These are phyloP conservation scores for Kodamaea hsintzibuensis DNA, from an alignment of 805 yeast species.

Conservation along the genomic window DNA sequence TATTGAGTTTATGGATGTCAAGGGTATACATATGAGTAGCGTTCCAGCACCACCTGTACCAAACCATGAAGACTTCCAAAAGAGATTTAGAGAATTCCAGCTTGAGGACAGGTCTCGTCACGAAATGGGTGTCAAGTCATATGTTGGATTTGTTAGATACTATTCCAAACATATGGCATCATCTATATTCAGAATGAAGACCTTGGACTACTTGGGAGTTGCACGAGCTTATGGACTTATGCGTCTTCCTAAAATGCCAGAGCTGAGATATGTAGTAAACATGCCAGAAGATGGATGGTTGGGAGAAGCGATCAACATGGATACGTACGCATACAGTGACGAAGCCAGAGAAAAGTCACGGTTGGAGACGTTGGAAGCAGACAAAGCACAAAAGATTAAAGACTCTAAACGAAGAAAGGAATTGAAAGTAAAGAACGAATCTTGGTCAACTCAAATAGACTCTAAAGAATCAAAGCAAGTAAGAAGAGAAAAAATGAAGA, in stretches of 20 bases:
- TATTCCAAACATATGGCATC: conserved; percentile 87
- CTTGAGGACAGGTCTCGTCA: conserved; percentile 75
- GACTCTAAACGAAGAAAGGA: conserved; percentile 47
- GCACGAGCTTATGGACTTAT: conserved; percentile 79
- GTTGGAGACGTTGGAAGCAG: conserved; percentile 54
- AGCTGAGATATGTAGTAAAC: conserved; percentile 53
- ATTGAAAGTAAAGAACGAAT: conserved; percentile 52
- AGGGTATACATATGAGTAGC: conserved; percentile 52
- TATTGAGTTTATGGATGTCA: conserved; percentile 76
- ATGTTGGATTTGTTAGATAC: conserved; percentile 78
- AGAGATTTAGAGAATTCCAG: conserved; percentile 50
- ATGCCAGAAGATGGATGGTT: conserved; percentile 80
- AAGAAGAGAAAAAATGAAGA: conserved; percentile 67
- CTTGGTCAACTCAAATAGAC: conserved; percentile 79
- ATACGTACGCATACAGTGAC: conserved; percentile 64
- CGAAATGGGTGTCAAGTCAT: conserved; percentile 77
- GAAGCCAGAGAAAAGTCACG: conserved; percentile 62
- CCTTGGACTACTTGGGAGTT: conserved; percentile 68
- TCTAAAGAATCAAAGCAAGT: conserved; percentile 60
- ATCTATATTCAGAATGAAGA: conserved; percentile 77
- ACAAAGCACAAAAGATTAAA: conserved; percentile 34
- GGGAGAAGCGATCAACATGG: conserved; percentile 63
- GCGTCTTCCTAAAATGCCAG: conserved; percentile 95
- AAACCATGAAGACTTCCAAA: conserved; percentile 26
- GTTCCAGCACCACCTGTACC: conserved; percentile 26